phyloP scores from a whole-genome alignment of 108 stramenopile species.

The Pseudonitzschia multistriata region DNA sequence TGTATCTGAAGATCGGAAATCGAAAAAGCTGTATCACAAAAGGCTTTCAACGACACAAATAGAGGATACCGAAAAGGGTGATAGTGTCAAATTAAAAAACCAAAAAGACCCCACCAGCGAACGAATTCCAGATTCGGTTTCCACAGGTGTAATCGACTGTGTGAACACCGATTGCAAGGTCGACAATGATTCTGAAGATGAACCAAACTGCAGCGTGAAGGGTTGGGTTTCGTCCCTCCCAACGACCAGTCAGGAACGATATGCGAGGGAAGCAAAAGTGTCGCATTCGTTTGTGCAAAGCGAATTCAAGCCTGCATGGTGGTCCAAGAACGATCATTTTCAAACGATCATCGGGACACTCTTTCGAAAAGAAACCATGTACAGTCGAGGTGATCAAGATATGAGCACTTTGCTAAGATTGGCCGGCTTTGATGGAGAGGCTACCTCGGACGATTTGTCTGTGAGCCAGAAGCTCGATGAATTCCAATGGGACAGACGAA shows the following conservation, averaged over 20 bases:
- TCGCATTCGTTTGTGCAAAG: slow-evolving; percentile 40
- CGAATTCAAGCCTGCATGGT: slow-evolving; percentile 37
- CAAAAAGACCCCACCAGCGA: not conserved
- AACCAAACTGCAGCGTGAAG: not conserved
- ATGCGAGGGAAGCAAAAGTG: slow-evolving; percentile 14
- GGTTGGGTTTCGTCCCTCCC: not conserved
- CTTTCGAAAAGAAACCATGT: slow-evolving; percentile 36
- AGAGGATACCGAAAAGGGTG: not conserved
- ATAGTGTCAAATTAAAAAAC: not conserved
- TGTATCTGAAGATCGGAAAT: not conserved
- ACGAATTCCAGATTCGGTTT: not conserved
- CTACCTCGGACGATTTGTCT: not conserved
- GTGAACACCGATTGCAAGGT: no score
- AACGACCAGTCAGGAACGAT: not conserved
- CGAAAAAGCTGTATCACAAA: not conserved
- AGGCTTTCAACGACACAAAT: not conserved
- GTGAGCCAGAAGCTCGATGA: not conserved
- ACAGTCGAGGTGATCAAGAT: not conserved
- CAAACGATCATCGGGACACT: slow-evolving; percentile 65
- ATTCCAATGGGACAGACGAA: slow-evolving; percentile 49
- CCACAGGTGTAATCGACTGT: not conserved
- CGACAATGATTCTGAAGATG: not conserved
- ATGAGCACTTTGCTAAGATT: not conserved
- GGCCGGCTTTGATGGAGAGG: not conserved
- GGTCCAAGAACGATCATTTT: slow-evolving; percentile 51